These are phyloP conservation scores for Chlamydomonas asymmetrica DNA, from an alignment of 139 green algal genomes.

Conservation along the genomic window DNA sequence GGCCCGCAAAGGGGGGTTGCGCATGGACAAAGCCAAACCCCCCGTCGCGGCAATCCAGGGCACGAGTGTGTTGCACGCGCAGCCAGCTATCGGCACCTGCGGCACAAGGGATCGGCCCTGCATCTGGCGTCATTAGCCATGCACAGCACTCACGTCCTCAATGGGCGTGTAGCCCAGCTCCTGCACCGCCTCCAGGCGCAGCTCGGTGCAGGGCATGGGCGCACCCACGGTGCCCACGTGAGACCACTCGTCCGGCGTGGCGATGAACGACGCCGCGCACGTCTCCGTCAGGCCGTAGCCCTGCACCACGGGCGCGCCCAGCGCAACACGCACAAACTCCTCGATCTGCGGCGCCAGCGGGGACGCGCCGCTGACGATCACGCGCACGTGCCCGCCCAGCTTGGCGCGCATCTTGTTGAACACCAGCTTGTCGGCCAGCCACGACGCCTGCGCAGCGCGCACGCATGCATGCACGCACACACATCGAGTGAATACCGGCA, in stretches of 20 bases:
- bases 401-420: slow-evolving; percentile 77
- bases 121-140: no score
- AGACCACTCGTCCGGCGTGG: slow-evolving; percentile 42
- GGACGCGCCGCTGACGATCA: slow-evolving; percentile 64
- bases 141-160: neutral
- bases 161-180: slow-evolving; percentile 66
- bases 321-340: slow-evolving; percentile 66
- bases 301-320: slow-evolving; percentile 67
- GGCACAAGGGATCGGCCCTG: no score
- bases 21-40: no score
- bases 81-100: no score
- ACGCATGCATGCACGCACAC: neutral
- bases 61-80: no score
- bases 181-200: slow-evolving; percentile 78
- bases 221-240: slow-evolving; percentile 76
- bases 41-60: no score
- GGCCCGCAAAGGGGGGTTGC: no score
- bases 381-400: slow-evolving; percentile 65
- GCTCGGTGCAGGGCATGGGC: slow-evolving; percentile 61
- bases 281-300: slow-evolving; percentile 92
- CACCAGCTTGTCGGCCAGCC: slow-evolving; percentile 74
- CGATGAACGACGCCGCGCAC: slow-evolving; percentile 82
- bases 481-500: neutral
- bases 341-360: slow-evolving; percentile 59
- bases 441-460: slow-evolving; percentile 56